Evolutionary conservation across 2,329 filamentous ascomycete genomes (phyloP), one percentile per base, ranked within the genome.

Genomic region (Bretziella fagacearum): DNA sequence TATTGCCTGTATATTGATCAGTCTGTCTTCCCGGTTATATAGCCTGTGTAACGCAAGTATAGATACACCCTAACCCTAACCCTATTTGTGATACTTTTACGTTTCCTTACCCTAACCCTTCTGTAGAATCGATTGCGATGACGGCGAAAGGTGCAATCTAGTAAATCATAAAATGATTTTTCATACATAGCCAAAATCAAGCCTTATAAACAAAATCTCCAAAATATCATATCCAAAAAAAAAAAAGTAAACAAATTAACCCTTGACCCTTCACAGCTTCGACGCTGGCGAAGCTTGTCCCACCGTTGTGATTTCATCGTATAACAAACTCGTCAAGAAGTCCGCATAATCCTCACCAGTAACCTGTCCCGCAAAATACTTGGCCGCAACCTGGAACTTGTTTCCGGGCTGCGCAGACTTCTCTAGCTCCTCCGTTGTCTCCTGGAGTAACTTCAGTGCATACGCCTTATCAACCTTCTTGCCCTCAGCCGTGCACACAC

Each of bases 291-390:
- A 62, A 5, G 76, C 70, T 50, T 68, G 64, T 52, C 81, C 81
- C 49, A 83, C 71, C 51, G 77, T 75, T 15, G 84, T 87, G 59
- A 93, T 91, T 63, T 91, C 84, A 56, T 89, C 84, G 65, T 93
- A 93, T 44, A 94, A 65, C 55, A 94, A 65, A 45, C 81, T 66
- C 6, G 85, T 95, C 68, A 98, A 65, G 68, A 96, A 96, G 63
- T 98, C 91, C 10, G 87, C 86, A 62, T 96, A 96, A 55, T 95
- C 87, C 70, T 96, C 91, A 48, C 91, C 91, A 2, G 89, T 96
- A 49, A 96, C 82, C 70, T 98, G 91, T 39, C 76, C 70, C 27
- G 84, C 77, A 59, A 96, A 95, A 67, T 96, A 96, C 65, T 93
- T 81, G 1, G 84, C 84, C 1, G 91, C 91, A 46, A 94, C 73